A percentile compares a stretch with the other conserved stretches of the same genome.
Conservation (phyloP, 305 asterid species). For the Fraxinus paxiana region DNA sequence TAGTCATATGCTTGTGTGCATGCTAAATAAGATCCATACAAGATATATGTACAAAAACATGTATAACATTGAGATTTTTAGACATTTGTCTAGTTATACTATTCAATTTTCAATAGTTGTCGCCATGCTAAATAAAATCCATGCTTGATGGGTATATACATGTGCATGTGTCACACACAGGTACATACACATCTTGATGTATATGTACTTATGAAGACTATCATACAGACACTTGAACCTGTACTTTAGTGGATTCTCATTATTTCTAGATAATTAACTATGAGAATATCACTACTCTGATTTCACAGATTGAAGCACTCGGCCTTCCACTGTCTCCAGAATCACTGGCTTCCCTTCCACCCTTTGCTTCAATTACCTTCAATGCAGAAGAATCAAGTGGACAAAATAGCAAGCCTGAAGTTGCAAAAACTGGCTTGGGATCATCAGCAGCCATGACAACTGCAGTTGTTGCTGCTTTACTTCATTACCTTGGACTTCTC, state of each 20-base stretch:
- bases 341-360: constrained; percentile 81
- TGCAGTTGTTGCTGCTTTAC: constrained; percentile 85
- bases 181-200: background rate
- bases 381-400: constrained; percentile 70
- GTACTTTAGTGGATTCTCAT: background rate
- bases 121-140: background rate
- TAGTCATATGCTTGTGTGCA: background rate
- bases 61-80: background rate
- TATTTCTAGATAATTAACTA: background rate
- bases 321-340: constrained; percentile 79
- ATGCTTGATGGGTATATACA: background rate
- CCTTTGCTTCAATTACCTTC: constrained; percentile 74
- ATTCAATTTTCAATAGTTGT: background rate
- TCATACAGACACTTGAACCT: background rate
- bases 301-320: constrained; percentile 73
- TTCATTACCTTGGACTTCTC: constrained; percentile 77
- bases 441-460: constrained; percentile 99
- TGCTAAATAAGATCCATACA: background rate
- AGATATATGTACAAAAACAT: background rate
- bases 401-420: constrained; percentile 72
- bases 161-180: background rate
- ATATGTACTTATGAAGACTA: background rate
- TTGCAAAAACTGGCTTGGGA: constrained; percentile 96
- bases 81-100: background rate
- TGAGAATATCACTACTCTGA: constrained; percentile 8